Evolutionary conservation across 352 stramenopile genomes (phyloP).

Genomic region (Elongisporangium undulatum): DNA sequence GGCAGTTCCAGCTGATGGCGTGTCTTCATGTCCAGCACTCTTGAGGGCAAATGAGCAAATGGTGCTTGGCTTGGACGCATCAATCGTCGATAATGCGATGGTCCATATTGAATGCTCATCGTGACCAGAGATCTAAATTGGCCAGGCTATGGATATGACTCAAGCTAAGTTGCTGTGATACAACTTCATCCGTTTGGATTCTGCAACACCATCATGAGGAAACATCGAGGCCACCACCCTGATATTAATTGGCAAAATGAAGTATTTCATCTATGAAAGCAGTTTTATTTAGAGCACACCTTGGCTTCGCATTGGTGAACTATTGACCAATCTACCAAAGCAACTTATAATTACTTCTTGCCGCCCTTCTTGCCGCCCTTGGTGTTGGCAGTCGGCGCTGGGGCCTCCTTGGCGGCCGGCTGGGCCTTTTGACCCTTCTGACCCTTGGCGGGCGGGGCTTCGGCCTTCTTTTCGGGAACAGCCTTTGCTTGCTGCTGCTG

Average conservation of each 20-base stretch:
- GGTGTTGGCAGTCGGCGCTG: background rate
- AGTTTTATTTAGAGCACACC: background rate
- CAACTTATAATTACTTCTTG: slow-evolving; percentile 37
- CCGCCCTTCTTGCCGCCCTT: slow-evolving; percentile 46
- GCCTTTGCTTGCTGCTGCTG: no score
- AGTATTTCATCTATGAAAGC: background rate
- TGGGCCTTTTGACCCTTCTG: background rate
- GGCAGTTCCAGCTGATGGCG: background rate
- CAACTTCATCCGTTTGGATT: no score
- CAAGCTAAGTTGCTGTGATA: no score
- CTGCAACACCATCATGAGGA: no score
- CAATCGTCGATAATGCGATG: no score
- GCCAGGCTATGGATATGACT: no score
- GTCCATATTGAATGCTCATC: no score
- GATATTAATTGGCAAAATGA: no score
- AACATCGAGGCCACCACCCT: no score
- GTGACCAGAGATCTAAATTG: no score
- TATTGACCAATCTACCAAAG: background rate
- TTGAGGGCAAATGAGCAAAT: no score
- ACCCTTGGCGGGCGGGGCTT: background rate
- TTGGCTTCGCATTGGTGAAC: background rate
- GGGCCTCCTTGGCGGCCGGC: background rate
- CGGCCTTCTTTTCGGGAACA: background rate
- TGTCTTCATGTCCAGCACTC: background rate
- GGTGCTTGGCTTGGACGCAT: no score